Conservation (phyloP, 2,329 filamentous ascomycete genomes). For the Rhinocladiella similis region DNA sequence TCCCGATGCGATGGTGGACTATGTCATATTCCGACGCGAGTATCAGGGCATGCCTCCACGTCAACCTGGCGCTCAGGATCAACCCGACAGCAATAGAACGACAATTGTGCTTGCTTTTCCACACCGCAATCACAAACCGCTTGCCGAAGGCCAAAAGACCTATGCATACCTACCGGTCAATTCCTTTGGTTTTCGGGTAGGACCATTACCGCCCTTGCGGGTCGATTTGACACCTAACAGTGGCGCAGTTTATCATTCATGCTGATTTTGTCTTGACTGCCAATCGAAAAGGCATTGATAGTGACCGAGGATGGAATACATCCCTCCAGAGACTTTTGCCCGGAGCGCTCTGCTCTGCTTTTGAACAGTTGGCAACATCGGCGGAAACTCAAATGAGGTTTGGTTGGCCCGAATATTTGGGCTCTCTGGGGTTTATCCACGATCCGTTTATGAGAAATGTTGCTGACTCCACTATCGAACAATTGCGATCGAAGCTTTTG, state of each 20-base stretch:
- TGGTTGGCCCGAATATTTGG: constrained; percentile 15
- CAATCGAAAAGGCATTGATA: constrained; percentile 6
- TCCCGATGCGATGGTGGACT: constrained; percentile 1
- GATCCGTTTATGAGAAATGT: constrained; percentile 10
- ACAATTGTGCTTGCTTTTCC: constrained; percentile 11
- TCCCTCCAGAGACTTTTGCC: not conserved
- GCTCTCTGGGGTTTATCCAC: constrained; percentile 7
- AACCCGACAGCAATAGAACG: constrained; percentile 1
- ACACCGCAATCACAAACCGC: constrained; percentile 1
- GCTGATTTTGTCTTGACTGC: constrained; percentile 15
- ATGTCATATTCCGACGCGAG: constrained; percentile 5
- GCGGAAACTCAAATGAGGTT: constrained; percentile 6
- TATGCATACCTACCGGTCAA: constrained; percentile 3
- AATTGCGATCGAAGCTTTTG: constrained; percentile 7
- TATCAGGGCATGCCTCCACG: not conserved
- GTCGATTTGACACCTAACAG: not conserved
- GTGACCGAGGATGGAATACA: constrained; percentile 10
- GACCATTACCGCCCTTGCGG: not conserved
- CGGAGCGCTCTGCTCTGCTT: not conserved
- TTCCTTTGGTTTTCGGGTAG: constrained; percentile 3
- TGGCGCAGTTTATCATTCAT: constrained; percentile 12
- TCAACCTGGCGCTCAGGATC: constrained; percentile 1
- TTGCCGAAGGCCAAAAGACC: not conserved
- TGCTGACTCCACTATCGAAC: constrained; percentile 1
- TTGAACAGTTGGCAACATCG: constrained; percentile 11